A percentile compares a stretch with the other conserved stretches of the same genome.
These are phyloP conservation scores for Aureobasidium musti DNA, from an alignment of 2,329 filamentous ascomycete species.

Conservation along the genomic window DNA sequence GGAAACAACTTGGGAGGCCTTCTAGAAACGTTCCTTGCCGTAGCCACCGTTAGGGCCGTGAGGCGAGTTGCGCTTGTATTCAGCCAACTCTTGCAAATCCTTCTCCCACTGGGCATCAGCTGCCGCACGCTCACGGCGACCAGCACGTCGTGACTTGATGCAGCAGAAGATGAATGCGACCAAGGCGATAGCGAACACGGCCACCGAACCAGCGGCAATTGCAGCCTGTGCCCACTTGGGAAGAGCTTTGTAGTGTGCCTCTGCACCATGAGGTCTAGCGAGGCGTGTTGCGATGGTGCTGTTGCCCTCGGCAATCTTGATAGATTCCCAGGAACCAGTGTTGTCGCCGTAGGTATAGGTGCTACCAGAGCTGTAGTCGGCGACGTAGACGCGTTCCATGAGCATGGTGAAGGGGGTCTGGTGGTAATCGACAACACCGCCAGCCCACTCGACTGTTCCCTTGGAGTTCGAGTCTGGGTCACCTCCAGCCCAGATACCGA, in stretches of 20 bases:
- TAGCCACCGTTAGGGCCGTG: background rate
- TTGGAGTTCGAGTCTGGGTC: slow-evolving; percentile 65
- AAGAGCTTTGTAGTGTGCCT: slow-evolving; percentile 48
- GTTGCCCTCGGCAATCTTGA: slow-evolving; percentile 48
- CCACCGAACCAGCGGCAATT: slow-evolving; percentile 50
- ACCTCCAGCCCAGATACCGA: slow-evolving; percentile 85
- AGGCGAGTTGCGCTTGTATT: slow-evolving; percentile 21
- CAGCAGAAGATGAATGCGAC: slow-evolving; percentile 48
- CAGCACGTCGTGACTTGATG: slow-evolving; percentile 53
- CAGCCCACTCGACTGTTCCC: slow-evolving; percentile 45
- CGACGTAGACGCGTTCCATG: slow-evolving; percentile 41
- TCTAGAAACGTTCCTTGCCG: slow-evolving; percentile 8
- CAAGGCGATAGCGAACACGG: slow-evolving; percentile 43
- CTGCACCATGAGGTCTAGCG: slow-evolving; percentile 41
- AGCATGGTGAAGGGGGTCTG: slow-evolving; percentile 43
- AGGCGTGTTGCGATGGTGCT: slow-evolving; percentile 43
- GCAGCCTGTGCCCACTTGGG: slow-evolving; percentile 52
- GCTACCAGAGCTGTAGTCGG: slow-evolving; percentile 42
- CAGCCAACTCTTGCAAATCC: slow-evolving; percentile 41
- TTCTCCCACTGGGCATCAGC: slow-evolving; percentile 52
- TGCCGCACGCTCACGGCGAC: slow-evolving; percentile 51
- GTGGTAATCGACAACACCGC: slow-evolving; percentile 41
- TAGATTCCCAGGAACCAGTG: slow-evolving; percentile 47
- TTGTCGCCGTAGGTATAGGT: slow-evolving; percentile 47
- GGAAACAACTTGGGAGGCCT: background rate